These are phyloP conservation scores for Trametes villosa DNA, from an alignment of 768 basidiomycete genomes.

Conservation along the genomic window DNA sequence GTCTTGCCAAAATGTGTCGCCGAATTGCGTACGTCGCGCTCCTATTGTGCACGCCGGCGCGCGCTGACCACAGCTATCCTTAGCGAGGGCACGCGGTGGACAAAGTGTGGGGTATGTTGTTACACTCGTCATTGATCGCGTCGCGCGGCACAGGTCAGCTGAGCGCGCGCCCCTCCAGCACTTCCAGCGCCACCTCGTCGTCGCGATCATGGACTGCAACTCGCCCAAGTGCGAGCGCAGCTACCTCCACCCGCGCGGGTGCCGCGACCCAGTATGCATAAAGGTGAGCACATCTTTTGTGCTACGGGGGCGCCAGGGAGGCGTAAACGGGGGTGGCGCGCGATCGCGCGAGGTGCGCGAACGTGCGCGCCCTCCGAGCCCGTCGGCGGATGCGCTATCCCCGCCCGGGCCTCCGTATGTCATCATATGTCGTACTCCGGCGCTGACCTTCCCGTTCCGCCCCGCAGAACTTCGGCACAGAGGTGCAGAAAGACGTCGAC, in stretches of 20 bases:
- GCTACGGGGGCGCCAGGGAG: conserved; percentile 6
- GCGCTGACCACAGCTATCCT: conserved; percentile 19
- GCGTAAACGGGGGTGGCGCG: not conserved
- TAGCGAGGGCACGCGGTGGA: conserved; percentile 81
- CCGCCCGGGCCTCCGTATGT: not conserved
- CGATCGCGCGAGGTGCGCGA: not conserved
- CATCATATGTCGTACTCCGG: not conserved
- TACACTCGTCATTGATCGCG: conserved; percentile 10
- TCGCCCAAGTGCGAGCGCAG: conserved; percentile 66
- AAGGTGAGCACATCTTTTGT: conserved; percentile 48
- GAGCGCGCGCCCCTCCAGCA: conserved; percentile 49
- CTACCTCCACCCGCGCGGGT: conserved; percentile 58
- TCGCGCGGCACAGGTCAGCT: conserved; percentile 20
- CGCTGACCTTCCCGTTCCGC: not conserved
- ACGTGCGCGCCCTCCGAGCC: not conserved
- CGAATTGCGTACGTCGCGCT: conserved; percentile 67
- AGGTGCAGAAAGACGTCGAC: conserved; percentile 72
- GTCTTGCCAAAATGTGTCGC: conserved; percentile 60
- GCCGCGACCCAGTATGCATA: conserved; percentile 56
- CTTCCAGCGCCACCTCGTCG: conserved; percentile 75
- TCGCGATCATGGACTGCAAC: conserved; percentile 78
- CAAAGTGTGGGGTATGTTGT: conserved; percentile 62
- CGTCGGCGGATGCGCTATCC: not conserved
- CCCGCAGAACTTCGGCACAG: conserved; percentile 65
- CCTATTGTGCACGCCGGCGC: conserved; percentile 5